Evolutionary conservation across 2,329 filamentous ascomycete genomes (phyloP), one percentile per base, ranked within the genome.

Genomic region (Monilinia polystroma): DNA sequence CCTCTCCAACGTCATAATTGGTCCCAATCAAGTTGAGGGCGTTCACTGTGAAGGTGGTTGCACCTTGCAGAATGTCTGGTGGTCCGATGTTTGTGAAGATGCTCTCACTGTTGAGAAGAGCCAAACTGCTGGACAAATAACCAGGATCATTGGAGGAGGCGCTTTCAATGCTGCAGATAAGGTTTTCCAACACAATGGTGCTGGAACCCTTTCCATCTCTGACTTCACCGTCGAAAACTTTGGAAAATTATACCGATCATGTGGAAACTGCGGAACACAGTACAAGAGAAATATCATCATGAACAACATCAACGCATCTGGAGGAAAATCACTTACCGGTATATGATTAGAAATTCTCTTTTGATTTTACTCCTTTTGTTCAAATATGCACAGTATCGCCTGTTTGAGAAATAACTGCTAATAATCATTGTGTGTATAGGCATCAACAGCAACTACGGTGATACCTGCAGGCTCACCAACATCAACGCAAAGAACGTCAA

Each of bases 391-490:
- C 11, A 54, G 38, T 45, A 14, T 2, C 32, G 20, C n/a, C 11
- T n/a, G 3, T 11, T 38, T 55, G 4, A 3, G 18, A 20, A n/a
- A 32, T 49, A 16, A 29, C 16, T 29, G 35, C 49, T 56, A 57
- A 77, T 63, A 76, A 77, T 26, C 7, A 38, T 6, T 3, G 6
- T 51, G 20, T 77, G 82, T 43, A 80, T 78, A 69, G 81, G 81
- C 58, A 83, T 84, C 75, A 84, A 83, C 77, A 77, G 77, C 67
- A 84, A 83, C 79, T 83, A 80, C 70, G 81, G 81, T 47, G 80
- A 82, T 70, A 81, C 78, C 1, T 79, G 79, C 59, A 78, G 73
- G 10, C 77, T 82, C 68, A 78, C 76, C 66, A 80, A 80, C 69
- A 78, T 78, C n/a, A 58, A 20, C 78, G 77, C 67, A 23, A 68